A percentile compares a stretch with the other conserved stretches of the same genome.
phyloP scores from a whole-genome alignment of 306 rosid genomes.

The Acacia acuminata region DNA sequence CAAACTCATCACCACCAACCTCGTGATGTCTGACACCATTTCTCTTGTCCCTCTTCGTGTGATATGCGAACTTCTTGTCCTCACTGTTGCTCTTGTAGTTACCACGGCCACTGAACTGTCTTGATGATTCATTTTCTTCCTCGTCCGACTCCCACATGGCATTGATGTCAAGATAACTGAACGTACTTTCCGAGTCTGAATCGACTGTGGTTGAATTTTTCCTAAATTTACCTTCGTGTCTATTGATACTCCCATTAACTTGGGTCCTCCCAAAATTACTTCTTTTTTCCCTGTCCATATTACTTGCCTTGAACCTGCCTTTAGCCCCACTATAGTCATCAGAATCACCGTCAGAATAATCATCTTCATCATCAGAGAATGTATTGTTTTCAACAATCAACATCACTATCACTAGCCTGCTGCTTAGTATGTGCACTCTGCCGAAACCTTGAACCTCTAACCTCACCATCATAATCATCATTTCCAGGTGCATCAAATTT shows the following conservation, averaged over 20 bases:
- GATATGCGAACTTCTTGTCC: constrained; percentile 39
- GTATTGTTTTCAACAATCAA: constrained; percentile 45
- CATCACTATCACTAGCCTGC: constrained; percentile 44
- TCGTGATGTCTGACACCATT: constrained; percentile 30
- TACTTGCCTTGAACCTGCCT: constrained; percentile 42
- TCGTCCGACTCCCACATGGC: constrained; percentile 77
- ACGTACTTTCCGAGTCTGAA: constrained; percentile 59
- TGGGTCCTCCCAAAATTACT: constrained; percentile 22
- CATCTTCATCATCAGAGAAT: constrained; percentile 30
- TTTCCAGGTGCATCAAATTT: constrained; percentile 55
- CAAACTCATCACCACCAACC: constrained; percentile 26
- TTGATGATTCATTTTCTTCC: constrained; percentile 44
- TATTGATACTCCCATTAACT: constrained; percentile 29
- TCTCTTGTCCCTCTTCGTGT: constrained; percentile 29
- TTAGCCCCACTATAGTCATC: constrained; percentile 43
- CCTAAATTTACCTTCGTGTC: constrained; percentile 40
- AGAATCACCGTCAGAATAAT: constrained; percentile 37
- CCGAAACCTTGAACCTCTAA: constrained; percentile 46
- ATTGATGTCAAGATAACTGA: constrained; percentile 65
- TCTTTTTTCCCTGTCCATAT: constrained; percentile 35
- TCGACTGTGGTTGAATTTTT: constrained; percentile 39
- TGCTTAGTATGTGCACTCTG: constrained; percentile 46
- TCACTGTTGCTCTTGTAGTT: constrained; percentile 60
- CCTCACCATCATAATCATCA: constrained; percentile 46
- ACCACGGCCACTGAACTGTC: neutral